Evolutionary conservation across 106 monocot genomes (phyloP).

Genomic region (Dendrobium huoshanense): DNA sequence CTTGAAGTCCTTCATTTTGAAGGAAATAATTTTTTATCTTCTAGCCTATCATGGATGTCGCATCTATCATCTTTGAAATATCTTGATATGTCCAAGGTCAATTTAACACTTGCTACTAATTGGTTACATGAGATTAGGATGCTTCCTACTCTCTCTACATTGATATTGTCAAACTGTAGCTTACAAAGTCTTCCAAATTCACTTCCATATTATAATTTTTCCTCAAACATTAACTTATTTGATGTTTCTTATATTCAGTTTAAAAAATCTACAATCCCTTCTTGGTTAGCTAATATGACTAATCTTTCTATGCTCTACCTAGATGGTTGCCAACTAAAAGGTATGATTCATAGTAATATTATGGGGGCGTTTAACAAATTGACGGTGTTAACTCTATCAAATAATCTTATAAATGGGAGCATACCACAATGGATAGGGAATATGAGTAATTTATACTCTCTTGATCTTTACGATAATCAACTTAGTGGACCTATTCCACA

Average conservation of each 20-base stretch:
- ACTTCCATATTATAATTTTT: background rate
- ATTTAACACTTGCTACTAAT: background rate
- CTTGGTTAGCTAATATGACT: no score
- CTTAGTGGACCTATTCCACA: no score
- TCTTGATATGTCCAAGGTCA: constrained; percentile 9
- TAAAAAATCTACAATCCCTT: no score
- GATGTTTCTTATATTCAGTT: background rate
- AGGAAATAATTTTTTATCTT: background rate
- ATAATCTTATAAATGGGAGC: no score
- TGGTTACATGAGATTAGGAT: constrained; percentile 13
- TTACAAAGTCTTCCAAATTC: background rate
- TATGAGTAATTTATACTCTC: no score
- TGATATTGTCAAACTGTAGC: background rate
- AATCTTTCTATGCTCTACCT: no score
- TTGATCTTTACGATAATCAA: no score
- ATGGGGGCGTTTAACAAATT: no score
- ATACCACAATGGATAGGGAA: no score
- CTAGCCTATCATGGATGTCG: constrained; percentile 14
- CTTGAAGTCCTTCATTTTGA: constrained; percentile 11
- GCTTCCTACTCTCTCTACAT: constrained; percentile 4
- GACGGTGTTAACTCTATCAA: no score
- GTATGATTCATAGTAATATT: no score
- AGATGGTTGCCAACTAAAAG: no score
- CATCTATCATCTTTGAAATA: constrained; percentile 21
- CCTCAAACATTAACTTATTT: background rate